Conservation (phyloP, 2,329 filamentous ascomycete genomes). For the Zarea fungicola region DNA sequence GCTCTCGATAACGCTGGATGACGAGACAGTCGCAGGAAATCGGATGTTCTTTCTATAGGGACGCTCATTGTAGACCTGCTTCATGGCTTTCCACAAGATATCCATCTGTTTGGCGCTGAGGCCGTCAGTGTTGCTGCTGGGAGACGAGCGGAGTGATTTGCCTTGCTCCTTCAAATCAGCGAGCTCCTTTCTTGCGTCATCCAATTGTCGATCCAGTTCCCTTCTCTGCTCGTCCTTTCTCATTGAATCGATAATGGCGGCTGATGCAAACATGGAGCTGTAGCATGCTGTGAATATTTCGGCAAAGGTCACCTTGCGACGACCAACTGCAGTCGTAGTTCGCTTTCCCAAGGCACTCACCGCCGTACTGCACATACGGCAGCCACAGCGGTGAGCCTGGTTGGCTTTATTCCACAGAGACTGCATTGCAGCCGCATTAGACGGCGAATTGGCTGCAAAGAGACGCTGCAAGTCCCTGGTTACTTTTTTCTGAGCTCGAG, state of each 20-base stretch:
- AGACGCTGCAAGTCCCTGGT: neutral
- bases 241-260: conserved; percentile 56
- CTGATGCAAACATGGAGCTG: conserved; percentile 61
- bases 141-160: conserved; percentile 10
- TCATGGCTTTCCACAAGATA: conserved; percentile 26
- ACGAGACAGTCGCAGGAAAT: conserved; percentile 23
- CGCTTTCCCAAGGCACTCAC: conserved; percentile 44
- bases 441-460: neutral
- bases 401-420: conserved; percentile 62
- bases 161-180: conserved; percentile 32
- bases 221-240: conserved; percentile 52
- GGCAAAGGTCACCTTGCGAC: conserved; percentile 44
- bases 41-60: conserved; percentile 33
- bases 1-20: conserved; percentile 23
- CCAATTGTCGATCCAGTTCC: conserved; percentile 58
- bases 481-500: neutral
- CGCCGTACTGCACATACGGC: conserved; percentile 53
- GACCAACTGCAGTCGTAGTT: conserved; percentile 43
- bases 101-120: conserved; percentile 27
- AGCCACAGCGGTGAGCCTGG: conserved; percentile 59
- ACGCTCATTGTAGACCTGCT: conserved; percentile 25
- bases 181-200: conserved; percentile 46
- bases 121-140: conserved; percentile 13
- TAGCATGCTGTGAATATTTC: conserved; percentile 62
- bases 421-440: conserved; percentile 54